Evolutionary conservation across 2,329 filamentous ascomycete genomes (phyloP).

Genomic region (Delphinella strobiligena): DNA sequence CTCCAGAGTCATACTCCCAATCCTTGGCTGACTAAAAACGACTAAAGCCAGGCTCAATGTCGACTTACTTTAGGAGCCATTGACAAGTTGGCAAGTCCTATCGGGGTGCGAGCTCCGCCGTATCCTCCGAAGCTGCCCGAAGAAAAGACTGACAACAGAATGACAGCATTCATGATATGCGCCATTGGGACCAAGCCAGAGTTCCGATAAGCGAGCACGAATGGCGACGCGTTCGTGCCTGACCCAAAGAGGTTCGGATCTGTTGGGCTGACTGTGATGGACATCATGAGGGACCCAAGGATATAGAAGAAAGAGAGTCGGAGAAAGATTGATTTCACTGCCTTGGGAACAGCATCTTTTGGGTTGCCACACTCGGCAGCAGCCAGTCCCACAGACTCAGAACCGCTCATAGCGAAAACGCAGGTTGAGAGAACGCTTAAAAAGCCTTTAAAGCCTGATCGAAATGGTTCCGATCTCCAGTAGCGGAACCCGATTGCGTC

Average conservation of each 20-base stretch:
- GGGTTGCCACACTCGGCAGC: background rate
- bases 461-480: background rate
- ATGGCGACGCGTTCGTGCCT: slow-evolving; percentile 37
- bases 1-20: too few relatives aligned
- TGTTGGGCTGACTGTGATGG: slow-evolving; percentile 5
- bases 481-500: background rate
- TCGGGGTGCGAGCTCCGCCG: slow-evolving; percentile 30
- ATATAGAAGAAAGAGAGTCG: background rate
- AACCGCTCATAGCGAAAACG: background rate
- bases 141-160: slow-evolving; percentile 35
- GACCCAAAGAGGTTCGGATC: slow-evolving; percentile 20
- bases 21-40: too few relatives aligned
- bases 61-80: slow-evolving; percentile 28
- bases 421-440: background rate
- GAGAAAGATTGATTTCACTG: background rate
- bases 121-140: slow-evolving; percentile 33
- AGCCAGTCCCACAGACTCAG: background rate
- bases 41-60: too few relatives aligned
- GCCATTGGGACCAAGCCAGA: slow-evolving; percentile 22
- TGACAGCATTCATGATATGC: slow-evolving; percentile 38
- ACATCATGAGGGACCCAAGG: background rate
- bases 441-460: background rate
- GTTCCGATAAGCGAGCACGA: slow-evolving; percentile 40
- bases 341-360: background rate
- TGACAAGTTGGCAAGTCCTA: slow-evolving; percentile 32